Percentiles rank a stretch among this genome's conserved stretches.
These are phyloP conservation scores for Sextonia rubra DNA, from an alignment of 164 flowering plant species.

Conservation along the genomic window DNA sequence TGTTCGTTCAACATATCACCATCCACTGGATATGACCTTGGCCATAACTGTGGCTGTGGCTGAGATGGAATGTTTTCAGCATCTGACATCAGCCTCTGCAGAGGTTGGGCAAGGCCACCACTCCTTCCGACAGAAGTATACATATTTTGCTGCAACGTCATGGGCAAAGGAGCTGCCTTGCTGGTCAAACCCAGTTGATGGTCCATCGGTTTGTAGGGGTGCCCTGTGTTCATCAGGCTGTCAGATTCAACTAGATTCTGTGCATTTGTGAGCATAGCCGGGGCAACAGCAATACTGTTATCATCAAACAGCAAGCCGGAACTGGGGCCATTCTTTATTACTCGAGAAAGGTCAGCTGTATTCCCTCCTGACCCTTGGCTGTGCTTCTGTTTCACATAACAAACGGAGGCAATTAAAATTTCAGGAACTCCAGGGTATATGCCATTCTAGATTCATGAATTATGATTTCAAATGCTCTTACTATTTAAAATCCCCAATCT, in stretches of 20 bases:
- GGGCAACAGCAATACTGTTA: constrained; percentile 28
- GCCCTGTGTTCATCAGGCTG: constrained; percentile 24
- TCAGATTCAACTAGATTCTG: constrained; percentile 49
- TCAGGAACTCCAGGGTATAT: neutral
- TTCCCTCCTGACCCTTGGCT: constrained; percentile 68
- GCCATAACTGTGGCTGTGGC: constrained; percentile 20
- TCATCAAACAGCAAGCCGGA: constrained; percentile 55
- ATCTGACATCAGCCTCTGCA: constrained; percentile 33
- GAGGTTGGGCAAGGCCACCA: constrained; percentile 36
- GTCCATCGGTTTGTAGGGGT: constrained; percentile 36
- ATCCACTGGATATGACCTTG: constrained; percentile 27
- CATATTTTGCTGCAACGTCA: constrained; percentile 20
- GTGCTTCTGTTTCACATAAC: constrained; percentile 51
- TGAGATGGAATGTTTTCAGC: constrained; percentile 22
- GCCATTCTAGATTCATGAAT: neutral
- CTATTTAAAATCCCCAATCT: neutral
- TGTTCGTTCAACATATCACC: constrained; percentile 37
- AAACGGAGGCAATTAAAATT: neutral
- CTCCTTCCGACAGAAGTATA: constrained; percentile 27
- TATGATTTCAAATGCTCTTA: no score
- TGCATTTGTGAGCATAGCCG: constrained; percentile 43
- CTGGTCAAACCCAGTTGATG: constrained; percentile 35
- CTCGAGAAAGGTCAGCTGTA: constrained; percentile 46
- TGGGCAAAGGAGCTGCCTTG: constrained; percentile 40
- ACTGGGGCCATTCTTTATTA: constrained; percentile 48